These are phyloP conservation scores for Tolypocladium capitatum DNA, from an alignment of 2,329 filamentous ascomycete species.

Conservation along the genomic window DNA sequence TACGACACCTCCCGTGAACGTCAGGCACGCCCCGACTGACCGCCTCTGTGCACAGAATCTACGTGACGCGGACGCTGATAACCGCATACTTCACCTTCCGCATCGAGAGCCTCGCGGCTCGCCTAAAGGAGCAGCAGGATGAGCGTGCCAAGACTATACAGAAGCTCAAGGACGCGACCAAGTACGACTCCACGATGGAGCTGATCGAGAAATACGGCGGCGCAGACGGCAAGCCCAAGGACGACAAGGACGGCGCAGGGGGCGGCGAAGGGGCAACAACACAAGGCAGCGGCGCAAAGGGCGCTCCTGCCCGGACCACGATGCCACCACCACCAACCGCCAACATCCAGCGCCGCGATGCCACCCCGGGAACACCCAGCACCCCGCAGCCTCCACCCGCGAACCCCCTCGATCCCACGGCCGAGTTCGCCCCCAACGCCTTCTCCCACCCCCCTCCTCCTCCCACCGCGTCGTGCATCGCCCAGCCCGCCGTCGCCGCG, in stretches of 20 bases:
- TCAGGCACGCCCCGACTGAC: slow-evolving; percentile 5
- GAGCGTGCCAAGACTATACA: slow-evolving; percentile 82
- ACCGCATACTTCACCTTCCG: slow-evolving; percentile 70
- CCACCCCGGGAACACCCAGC: slow-evolving; percentile 4
- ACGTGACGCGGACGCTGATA: slow-evolving; percentile 52
- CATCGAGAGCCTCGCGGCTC: slow-evolving; percentile 52
- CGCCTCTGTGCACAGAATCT: slow-evolving; percentile 51
- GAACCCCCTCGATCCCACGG: slow-evolving; percentile 26
- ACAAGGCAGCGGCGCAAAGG: slow-evolving; percentile 2
- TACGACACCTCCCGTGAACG: slow-evolving; percentile 27
- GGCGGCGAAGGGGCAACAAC: slow-evolving; percentile 4
- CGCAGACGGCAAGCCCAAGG: slow-evolving; percentile 33
- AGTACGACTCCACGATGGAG: slow-evolving; percentile 88
- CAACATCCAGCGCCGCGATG: slow-evolving; percentile 38
- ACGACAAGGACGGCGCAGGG: slow-evolving; percentile 4
- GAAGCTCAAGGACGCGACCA: slow-evolving; percentile 87
- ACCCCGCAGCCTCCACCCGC: slow-evolving; percentile 4
- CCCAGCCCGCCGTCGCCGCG: slow-evolving; percentile 8
- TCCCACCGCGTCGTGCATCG: neutral
- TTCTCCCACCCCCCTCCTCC: slow-evolving; percentile 9
- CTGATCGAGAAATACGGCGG: slow-evolving; percentile 89
- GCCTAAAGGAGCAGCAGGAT: slow-evolving; percentile 61
- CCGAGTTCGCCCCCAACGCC: slow-evolving; percentile 66
- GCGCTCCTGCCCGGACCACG: slow-evolving; percentile 26
- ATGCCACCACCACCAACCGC: slow-evolving; percentile 48